Conservation (phyloP, 2,329 filamentous ascomycete species). For the Venturia aucupariae region DNA sequence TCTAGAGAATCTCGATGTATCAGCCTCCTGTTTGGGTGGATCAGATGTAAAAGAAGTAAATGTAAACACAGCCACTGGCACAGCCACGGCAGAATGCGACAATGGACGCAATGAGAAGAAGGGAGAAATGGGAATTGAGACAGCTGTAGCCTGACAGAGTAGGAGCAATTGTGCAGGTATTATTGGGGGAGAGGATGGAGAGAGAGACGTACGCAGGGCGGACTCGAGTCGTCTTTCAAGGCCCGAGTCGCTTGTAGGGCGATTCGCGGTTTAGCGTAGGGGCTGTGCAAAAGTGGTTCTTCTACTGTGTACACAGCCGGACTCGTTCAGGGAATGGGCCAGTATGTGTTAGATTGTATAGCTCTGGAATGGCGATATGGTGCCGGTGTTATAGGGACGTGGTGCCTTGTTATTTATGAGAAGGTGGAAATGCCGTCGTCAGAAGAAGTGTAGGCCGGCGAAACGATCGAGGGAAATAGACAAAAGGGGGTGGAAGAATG, state of each 20-base stretch:
- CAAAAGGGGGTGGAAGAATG: neutral
- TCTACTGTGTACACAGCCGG: neutral
- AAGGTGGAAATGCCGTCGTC: neutral
- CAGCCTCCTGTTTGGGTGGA: neutral
- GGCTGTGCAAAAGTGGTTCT: conserved; percentile 1
- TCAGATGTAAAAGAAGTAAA: neutral
- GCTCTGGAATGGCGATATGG: neutral
- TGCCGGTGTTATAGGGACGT: neutral
- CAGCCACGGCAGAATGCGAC: conserved; percentile 3
- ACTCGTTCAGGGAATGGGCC: neutral
- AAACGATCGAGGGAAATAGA: too few relatives aligned
- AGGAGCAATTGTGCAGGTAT: neutral
- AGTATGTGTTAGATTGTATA: neutral
- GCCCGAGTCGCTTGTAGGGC: neutral
- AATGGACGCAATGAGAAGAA: neutral
- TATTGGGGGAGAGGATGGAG: neutral
- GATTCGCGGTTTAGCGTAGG: neutral
- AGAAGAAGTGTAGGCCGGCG: too few relatives aligned
- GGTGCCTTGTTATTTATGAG: neutral
- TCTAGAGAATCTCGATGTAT: neutral
- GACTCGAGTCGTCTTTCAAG: neutral
- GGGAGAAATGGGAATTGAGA: neutral
- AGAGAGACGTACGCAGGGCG: neutral
- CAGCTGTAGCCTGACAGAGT: neutral
- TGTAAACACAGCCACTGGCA: conserved; percentile 5